Base-by-base conservation (phyloP, 257 asterid species). In the Schizonepeta tenuifolia region DNA sequence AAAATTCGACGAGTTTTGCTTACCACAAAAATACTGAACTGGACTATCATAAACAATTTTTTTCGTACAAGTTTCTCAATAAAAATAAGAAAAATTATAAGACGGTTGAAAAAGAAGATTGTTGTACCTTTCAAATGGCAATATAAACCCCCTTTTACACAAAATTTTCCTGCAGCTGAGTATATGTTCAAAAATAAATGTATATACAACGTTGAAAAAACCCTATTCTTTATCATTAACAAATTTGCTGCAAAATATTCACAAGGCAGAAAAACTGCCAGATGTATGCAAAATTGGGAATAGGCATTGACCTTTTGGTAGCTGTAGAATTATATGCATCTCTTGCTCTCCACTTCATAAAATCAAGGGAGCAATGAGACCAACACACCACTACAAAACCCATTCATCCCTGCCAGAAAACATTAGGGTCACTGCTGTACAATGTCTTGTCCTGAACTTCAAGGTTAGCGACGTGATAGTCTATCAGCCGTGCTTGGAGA, bases 391-490 rank as follows among this genome's bases (percentile, higher is more conserved):
- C 15, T 33, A 41, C 31, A 49, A 67, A 49, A 24, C 33, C 17
- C 65, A 35, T 67, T 87, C 86, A 90, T 18, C 88, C 78, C 74
- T 89, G 86, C 97, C 97, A 92, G 86, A 92, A 92, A 60, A 86
- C 88, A 47, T 75, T 76, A 44, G 94, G 90, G 66, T 88, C 92
- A 70, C 72, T 74, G 82, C 90, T 92, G 85, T 92, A 90, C 81
- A 88, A 72, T 28, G 98, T 85, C 65, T 80, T 90, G 62, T 92
- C 98, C 82, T 92, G 97, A 84, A 88, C 84, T 91, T 92, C 96
- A 14, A 92, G 97, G 83, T 92, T 92, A 31, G 96, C 96, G 33
- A 90, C 86, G 67, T 92, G 98, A 70, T 73, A 92, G 78, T 92
- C 89, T 63, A 92, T 85, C 69, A 92, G 85, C 69, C 87, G 85